Base-by-base conservation (phyloP, 805 yeast genomes). In the Spathaspora passalidarum region DNA sequence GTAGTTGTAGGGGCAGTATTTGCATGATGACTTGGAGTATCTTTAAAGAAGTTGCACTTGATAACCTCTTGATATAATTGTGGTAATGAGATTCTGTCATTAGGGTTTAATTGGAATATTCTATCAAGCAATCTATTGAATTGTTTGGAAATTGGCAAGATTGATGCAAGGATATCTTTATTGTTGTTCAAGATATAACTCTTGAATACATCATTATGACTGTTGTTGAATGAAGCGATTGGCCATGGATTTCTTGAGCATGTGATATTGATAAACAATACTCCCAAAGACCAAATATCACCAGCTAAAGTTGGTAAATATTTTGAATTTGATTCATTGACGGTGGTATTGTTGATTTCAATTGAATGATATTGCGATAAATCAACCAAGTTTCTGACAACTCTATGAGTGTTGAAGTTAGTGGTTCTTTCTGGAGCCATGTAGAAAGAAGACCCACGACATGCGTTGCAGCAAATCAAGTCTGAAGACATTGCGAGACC, bases 231-330 rank as follows among this genome's bases (percentile, higher is more conserved):
- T 43, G 84, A 77, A 9, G 96, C 95, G 54, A 84, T 81, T 42
- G 88, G 79, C 97, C 97, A 90, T 22, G 97, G 96, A 57, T 90
- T 91, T 61, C 96, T 76, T 36, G 87, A 83, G 53, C 95, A 87
- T 9, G 88, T 76, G 44, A 91, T 70, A 61, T 90, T 90, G 51
- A 90, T 82, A 45, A 90, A 68, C 18, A 90, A 82, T 29, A 90
- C 83, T 2, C 91, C 92, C 42, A 90, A 66, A 1, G 95, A 85
- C 66, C 97, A 90, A 22, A 88, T 77, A 58, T 89, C 97, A 39
- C 95, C 90, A 7, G 87, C 80, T 23, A 78, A 65, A 0, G 96
- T 84, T 10, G 94, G 91, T 59, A 73, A 79, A 46, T 68, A 72
- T 42, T 69, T 64, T 10, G 58, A 52, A 26, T 52, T 56, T 49